Conservation (phyloP, 306 rosid genomes). For the Lithocarpus polystachyus region DNA sequence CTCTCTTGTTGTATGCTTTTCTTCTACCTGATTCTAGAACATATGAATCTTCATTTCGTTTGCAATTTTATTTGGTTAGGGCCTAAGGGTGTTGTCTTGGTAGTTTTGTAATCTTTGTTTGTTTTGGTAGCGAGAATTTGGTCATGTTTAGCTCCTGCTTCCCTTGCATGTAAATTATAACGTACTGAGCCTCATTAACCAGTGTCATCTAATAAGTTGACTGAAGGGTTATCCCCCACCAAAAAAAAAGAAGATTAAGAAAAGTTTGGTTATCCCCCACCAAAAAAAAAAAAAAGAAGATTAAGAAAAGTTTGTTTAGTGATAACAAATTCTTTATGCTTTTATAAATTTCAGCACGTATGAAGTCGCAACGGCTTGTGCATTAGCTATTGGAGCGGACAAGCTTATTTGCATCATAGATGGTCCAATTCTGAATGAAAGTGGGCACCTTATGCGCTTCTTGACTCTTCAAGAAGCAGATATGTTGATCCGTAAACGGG, state of each 20-base stretch:
- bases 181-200: neutral
- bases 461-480: conserved; percentile 95
- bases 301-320: conserved; percentile 20
- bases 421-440: conserved; percentile 90
- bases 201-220: neutral
- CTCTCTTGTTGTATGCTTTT: neutral
- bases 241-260: conserved; percentile 1
- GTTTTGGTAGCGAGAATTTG: neutral
- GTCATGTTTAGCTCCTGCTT: neutral
- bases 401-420: conserved; percentile 90
- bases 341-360: conserved; percentile 62
- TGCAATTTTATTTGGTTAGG: too few species aligned
- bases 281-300: neutral
- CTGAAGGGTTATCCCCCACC: neutral
- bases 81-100: neutral
- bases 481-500: conserved; percentile 76
- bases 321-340: conserved; percentile 6
- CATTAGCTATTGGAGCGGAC: conserved; percentile 91
- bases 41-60: too few species aligned
- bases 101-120: neutral
- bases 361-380: conserved; percentile 96
- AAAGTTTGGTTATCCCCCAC: conserved; percentile 3
- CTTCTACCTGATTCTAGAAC: neutral
- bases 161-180: neutral
- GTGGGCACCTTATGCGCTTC: conserved; percentile 68